These are phyloP conservation scores for Thermochaetoides thermophila DNA, from an alignment of 495 filamentous ascomycete genomes.

Conservation along the genomic window DNA sequence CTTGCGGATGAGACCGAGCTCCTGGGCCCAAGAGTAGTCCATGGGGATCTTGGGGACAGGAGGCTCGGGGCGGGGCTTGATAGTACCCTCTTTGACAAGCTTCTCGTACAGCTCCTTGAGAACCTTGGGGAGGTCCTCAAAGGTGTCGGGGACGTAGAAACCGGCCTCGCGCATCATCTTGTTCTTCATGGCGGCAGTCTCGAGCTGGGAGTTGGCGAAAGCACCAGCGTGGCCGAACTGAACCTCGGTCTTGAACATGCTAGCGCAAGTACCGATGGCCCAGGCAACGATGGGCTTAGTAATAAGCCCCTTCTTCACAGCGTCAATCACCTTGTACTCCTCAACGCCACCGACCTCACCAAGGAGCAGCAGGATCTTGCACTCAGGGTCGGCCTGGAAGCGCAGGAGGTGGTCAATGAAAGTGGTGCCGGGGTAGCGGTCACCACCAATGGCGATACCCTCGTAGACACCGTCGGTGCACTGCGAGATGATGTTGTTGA, in stretches of 20 bases:
- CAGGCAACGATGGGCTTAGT: constrained; percentile 97
- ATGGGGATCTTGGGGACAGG: constrained; percentile 97
- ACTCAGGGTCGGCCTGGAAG: constrained; percentile 87
- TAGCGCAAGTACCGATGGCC: constrained; percentile 97
- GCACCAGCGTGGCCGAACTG: constrained; percentile 98
- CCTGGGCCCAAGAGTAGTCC: constrained; percentile 99
- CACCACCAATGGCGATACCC: constrained; percentile 97
- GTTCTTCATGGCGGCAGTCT: constrained; percentile 95
- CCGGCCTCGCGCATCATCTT: constrained; percentile 88
- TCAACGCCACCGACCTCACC: constrained; percentile 99
- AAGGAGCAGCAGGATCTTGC: constrained; percentile 90
- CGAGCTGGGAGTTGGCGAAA: constrained; percentile 96
- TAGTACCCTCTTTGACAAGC: constrained; percentile 66
- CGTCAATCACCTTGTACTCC: constrained; percentile 98
- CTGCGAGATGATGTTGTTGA: constrained; percentile 97
- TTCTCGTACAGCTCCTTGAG: constrained; percentile 71
- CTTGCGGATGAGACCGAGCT: constrained; percentile 98
- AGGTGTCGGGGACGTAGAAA: constrained; percentile 82
- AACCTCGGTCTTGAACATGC: constrained; percentile 99
- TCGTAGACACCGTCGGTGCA: constrained; percentile 96
- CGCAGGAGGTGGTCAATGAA: constrained; percentile 97
- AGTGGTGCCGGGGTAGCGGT: constrained; percentile 94
- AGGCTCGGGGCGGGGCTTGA: constrained; percentile 77
- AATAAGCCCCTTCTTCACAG: constrained; percentile 82
- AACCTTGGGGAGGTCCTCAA: constrained; percentile 77